These are phyloP conservation scores for Aspergillus niger DNA, from an alignment of 2,329 filamentous ascomycete genomes.

Conservation along the genomic window DNA sequence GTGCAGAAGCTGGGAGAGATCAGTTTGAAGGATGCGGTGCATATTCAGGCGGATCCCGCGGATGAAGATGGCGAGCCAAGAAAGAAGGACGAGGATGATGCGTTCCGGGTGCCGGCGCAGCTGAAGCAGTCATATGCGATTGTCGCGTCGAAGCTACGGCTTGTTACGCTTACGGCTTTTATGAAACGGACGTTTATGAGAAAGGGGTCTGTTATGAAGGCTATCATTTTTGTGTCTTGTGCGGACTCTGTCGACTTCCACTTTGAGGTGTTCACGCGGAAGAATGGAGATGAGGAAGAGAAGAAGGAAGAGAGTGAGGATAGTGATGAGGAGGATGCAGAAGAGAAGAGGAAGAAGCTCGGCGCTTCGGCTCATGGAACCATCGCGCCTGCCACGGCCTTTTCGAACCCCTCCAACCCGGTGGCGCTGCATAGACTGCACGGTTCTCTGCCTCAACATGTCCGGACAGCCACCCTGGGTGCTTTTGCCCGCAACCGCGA, in stretches of 20 bases:
- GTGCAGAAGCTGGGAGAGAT: slow-evolving; percentile 93
- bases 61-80: slow-evolving; percentile 58
- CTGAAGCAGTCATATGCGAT: slow-evolving; percentile 90
- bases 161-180: slow-evolving; percentile 83
- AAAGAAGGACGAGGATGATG: slow-evolving; percentile 54
- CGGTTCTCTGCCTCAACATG: slow-evolving; percentile 83
- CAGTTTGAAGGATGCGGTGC: slow-evolving; percentile 87
- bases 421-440: slow-evolving; percentile 86
- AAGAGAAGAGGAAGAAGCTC: slow-evolving; percentile 25
- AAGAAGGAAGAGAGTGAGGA: slow-evolving; percentile 24
- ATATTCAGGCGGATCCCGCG: slow-evolving; percentile 70
- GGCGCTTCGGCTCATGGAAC: slow-evolving; percentile 43
- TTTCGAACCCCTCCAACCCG: slow-evolving; percentile 74
- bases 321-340: slow-evolving; percentile 25
- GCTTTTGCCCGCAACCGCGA: slow-evolving; percentile 74
- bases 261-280: slow-evolving; percentile 73
- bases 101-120: slow-evolving; percentile 83
- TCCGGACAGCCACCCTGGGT: slow-evolving; percentile 81
- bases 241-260: slow-evolving; percentile 97
- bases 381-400: slow-evolving; percentile 64
- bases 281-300: slow-evolving; percentile 28
- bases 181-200: slow-evolving; percentile 86
- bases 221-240: slow-evolving; percentile 94
- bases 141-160: slow-evolving; percentile 82
- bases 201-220: slow-evolving; percentile 91